Evolutionary conservation across 2,329 filamentous ascomycete species (phyloP).

Genomic region (Phyllosticta paracitricarpa): DNA sequence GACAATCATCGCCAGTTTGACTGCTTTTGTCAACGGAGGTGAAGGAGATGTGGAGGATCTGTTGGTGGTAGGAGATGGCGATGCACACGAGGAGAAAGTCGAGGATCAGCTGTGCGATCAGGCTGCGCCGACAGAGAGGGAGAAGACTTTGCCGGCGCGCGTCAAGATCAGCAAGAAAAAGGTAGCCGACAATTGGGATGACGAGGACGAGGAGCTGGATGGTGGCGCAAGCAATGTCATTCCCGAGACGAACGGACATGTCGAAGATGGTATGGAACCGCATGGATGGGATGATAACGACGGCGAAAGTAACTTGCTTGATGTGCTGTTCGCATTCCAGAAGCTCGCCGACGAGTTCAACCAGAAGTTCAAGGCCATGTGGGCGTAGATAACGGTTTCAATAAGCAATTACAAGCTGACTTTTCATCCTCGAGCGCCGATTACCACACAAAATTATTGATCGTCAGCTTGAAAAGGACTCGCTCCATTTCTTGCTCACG

Average conservation of each 20-base stretch:
- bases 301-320: constrained; percentile 36
- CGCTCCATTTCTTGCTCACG: not conserved
- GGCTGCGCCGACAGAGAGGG: constrained; percentile 21
- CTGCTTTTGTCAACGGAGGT: constrained; percentile 45
- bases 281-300: constrained; percentile 37
- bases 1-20: constrained; percentile 59
- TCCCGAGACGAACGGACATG: constrained; percentile 8
- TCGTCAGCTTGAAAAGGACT: too few relatives aligned
- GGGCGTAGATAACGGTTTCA: constrained; percentile 38
- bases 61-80: constrained; percentile 37
- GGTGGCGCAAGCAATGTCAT: not conserved
- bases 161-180: constrained; percentile 30
- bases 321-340: constrained; percentile 51
- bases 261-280: constrained; percentile 11
- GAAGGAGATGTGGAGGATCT: constrained; percentile 37
- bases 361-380: constrained; percentile 52
- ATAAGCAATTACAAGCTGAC: not conserved
- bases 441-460: not conserved
- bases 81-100: constrained; percentile 30
- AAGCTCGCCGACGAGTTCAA: constrained; percentile 51
- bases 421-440: not conserved
- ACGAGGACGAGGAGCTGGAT: constrained; percentile 23
- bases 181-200: constrained; percentile 32
- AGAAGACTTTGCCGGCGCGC: constrained; percentile 16
- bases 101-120: constrained; percentile 39